Conservation (phyloP, 345 rosid species). For the Brassica nigra region DNA sequence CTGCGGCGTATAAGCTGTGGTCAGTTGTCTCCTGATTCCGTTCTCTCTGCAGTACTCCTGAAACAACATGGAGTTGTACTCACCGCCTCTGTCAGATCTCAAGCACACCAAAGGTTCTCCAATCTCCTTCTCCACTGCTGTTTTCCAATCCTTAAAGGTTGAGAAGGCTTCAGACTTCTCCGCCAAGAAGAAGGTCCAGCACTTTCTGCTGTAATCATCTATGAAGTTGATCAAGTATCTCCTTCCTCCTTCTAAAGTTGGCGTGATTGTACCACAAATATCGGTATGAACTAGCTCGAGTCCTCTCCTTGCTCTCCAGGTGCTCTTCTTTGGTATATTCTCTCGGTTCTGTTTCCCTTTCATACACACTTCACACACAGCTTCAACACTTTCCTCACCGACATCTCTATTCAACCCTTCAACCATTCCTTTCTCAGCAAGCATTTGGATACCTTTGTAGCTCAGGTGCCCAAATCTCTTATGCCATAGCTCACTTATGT, state of each 20-base stretch:
- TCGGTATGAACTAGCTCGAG: too few species aligned
- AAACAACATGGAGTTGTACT: neutral
- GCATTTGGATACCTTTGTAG: neutral
- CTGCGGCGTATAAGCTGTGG: too few species aligned
- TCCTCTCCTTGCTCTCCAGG: too few species aligned
- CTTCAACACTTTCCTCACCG: neutral
- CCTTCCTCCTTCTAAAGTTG: neutral
- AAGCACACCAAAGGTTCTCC: neutral
- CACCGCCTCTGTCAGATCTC: neutral
- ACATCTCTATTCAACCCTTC: neutral
- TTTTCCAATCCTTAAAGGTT: too few species aligned
- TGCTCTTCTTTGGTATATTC: neutral
- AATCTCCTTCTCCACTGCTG: neutral
- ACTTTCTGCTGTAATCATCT: neutral
- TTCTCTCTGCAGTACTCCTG: neutral
- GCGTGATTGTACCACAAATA: neutral
- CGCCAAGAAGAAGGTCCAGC: neutral
- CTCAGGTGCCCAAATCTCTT: neutral
- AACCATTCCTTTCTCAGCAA: neutral
- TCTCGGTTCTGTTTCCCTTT: neutral
- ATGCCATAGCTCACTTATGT: neutral
- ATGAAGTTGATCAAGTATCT: neutral
- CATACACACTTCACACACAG: neutral
- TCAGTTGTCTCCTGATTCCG: neutral
- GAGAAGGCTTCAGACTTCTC: neutral